Evolutionary conservation across 805 yeast species (phyloP).

Genomic region (Kazachstania kunashirensis): DNA sequence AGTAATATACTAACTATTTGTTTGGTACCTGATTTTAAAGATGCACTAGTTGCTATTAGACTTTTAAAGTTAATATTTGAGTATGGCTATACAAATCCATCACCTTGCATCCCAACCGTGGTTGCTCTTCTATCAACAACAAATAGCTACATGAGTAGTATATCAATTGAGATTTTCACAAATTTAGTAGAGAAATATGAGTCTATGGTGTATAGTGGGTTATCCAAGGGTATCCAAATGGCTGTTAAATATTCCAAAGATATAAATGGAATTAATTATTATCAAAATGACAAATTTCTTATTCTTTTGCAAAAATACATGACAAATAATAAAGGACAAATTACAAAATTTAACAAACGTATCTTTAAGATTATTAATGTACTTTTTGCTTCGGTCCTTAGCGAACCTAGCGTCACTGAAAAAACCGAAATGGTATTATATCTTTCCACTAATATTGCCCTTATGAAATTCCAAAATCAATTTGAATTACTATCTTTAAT

Average conservation of each 20-base stretch:
- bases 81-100: conserved; percentile 69
- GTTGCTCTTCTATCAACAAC: conserved; percentile 58
- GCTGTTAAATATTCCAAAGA: conserved; percentile 37
- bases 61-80: conserved; percentile 47
- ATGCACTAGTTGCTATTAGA: conserved; percentile 42
- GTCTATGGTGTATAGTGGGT: conserved; percentile 56
- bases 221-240: conserved; percentile 49
- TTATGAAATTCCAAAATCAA: conserved; percentile 14
- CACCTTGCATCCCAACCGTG: conserved; percentile 55
- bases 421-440: conserved; percentile 13
- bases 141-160: conserved; percentile 32
- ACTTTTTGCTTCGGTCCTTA: conserved; percentile 3
- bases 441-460: conserved; percentile 16
- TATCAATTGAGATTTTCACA: conserved; percentile 45
- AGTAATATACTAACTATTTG: conserved; percentile 41
- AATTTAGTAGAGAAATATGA: conserved; percentile 58
- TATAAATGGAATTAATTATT: conserved; percentile 6
- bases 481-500: conserved; percentile 15
- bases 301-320: conserved; percentile 12
- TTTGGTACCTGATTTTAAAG: conserved; percentile 35
- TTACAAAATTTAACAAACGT: conserved; percentile 12
- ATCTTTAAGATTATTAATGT: conserved; percentile 10
- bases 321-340: conserved; percentile 12
- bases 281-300: conserved; percentile 10
- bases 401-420: background rate